Evolutionary conservation across 2,329 filamentous ascomycete species (phyloP).

Genomic region (Alternaria tenuissima): DNA sequence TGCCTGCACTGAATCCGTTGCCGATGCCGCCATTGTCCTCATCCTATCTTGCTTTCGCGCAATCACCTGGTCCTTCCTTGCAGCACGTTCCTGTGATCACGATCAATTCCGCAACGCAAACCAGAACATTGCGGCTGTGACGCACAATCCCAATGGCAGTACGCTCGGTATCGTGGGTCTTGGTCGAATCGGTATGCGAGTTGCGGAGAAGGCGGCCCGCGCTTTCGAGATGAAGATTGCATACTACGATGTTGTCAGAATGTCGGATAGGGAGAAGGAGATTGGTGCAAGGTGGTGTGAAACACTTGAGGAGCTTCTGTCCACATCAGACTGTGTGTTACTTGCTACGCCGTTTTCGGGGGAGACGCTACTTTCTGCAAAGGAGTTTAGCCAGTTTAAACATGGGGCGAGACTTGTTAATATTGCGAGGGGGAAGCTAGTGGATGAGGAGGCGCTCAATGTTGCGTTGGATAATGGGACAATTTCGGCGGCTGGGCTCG

Average conservation of each 20-base stretch:
- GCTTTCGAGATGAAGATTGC: slow-evolving; percentile 73
- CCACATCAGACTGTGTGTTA: slow-evolving; percentile 66
- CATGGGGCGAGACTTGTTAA: slow-evolving; percentile 69
- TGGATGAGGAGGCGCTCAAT: slow-evolving; percentile 71
- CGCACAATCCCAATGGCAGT: slow-evolving; percentile 70
- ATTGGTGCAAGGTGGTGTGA: slow-evolving; percentile 64
- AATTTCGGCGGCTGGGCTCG: slow-evolving; percentile 65
- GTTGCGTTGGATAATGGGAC: slow-evolving; percentile 63
- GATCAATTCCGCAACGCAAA: slow-evolving; percentile 67
- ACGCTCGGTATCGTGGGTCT: slow-evolving; percentile 73
- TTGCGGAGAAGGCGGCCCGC: slow-evolving; percentile 66
- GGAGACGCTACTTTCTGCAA: slow-evolving; percentile 59
- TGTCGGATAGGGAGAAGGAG: slow-evolving; percentile 55
- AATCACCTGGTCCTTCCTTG: slow-evolving; percentile 69
- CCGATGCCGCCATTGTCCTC: slow-evolving; percentile 74
- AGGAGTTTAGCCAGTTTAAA: slow-evolving; percentile 62
- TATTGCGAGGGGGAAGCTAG: slow-evolving; percentile 69
- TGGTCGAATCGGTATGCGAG: slow-evolving; percentile 61
- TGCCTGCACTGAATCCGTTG: slow-evolving; percentile 75
- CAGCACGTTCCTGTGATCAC: slow-evolving; percentile 59
- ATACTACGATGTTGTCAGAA: slow-evolving; percentile 68
- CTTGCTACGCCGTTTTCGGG: slow-evolving; percentile 67
- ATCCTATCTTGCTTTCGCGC: slow-evolving; percentile 75
- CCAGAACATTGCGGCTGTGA: slow-evolving; percentile 64
- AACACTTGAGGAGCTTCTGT: slow-evolving; percentile 62